Evolutionary conservation across 2,329 filamentous ascomycete species (phyloP).

Genomic region (Fusarium lyarnte): DNA sequence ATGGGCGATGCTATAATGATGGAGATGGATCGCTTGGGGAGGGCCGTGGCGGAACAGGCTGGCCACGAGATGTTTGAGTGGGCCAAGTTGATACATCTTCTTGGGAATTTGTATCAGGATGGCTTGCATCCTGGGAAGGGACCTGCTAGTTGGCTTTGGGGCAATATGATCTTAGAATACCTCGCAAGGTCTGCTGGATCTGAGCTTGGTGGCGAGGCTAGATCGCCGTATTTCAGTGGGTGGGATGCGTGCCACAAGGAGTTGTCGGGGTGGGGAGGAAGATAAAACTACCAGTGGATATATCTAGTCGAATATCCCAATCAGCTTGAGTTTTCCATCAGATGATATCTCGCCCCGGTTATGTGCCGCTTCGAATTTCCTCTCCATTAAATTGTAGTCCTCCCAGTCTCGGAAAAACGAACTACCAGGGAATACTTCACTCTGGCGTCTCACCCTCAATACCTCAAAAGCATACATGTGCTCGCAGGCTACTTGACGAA

Average conservation of each 20-base stretch:
- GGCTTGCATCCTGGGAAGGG: conserved; percentile 25
- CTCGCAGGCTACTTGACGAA: not conserved
- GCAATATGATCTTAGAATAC: conserved; percentile 30
- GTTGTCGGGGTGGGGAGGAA: conserved; percentile 7
- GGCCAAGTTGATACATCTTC: conserved; percentile 19
- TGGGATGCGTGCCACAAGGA: conserved; percentile 21
- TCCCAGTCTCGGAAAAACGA: too few relatives aligned
- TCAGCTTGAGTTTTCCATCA: too few relatives aligned
- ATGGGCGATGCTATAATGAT: conserved; percentile 31
- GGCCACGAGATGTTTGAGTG: conserved; percentile 36
- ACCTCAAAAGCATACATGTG: not conserved
- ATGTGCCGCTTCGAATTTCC: too few relatives aligned
- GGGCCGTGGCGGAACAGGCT: conserved; percentile 30
- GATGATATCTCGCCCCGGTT: too few relatives aligned
- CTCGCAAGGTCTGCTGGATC: conserved; percentile 10
- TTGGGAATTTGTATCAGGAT: conserved; percentile 16
- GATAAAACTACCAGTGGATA: not conserved
- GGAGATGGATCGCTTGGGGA: conserved; percentile 29
- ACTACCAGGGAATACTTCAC: not conserved
- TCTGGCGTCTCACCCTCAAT: not conserved
- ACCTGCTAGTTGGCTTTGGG: conserved; percentile 31
- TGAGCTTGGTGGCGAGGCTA: conserved; percentile 1
- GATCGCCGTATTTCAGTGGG: conserved; percentile 5
- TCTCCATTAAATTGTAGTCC: too few relatives aligned
- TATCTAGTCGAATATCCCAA: too few relatives aligned